Conservation (phyloP, 495 filamentous ascomycete genomes). For the Aspergillus incahuasiensis region DNA sequence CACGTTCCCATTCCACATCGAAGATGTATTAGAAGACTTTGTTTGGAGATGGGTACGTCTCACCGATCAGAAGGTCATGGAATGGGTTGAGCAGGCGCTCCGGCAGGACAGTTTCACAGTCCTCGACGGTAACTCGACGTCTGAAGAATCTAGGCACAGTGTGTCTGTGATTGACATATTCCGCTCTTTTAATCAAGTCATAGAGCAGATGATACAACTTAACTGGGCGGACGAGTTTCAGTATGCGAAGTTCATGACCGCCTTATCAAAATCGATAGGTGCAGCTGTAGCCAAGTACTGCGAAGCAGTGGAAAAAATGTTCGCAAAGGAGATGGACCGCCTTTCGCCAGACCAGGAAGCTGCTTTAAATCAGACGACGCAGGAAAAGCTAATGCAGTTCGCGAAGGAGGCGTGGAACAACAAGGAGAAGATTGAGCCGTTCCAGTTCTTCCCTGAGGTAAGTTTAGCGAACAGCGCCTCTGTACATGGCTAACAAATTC, state of each 20-base stretch:
- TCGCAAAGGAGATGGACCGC: conserved; percentile 89
- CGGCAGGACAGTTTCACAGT: conserved; percentile 81
- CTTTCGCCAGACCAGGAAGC: conserved; percentile 82
- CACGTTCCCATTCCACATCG: conserved; percentile 78
- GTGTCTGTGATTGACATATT: conserved; percentile 93
- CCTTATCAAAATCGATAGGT: conserved; percentile 82
- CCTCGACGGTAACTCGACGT: conserved; percentile 52
- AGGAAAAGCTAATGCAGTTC: conserved; percentile 84
- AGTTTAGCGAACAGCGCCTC: not conserved
- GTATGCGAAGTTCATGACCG: conserved; percentile 95
- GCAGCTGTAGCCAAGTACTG: conserved; percentile 84
- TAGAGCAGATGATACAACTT: conserved; percentile 78
- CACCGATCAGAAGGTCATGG: conserved; percentile 72
- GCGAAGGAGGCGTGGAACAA: conserved; percentile 94
- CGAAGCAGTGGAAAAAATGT: conserved; percentile 81
- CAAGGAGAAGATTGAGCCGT: conserved; percentile 93
- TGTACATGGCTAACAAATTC: conserved; percentile 10
- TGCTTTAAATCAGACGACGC: conserved; percentile 69
- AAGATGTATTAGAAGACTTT: conserved; percentile 80
- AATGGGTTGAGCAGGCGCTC: conserved; percentile 84
- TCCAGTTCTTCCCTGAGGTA: conserved; percentile 95
- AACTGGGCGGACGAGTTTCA: conserved; percentile 93
- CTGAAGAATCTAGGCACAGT: conserved; percentile 85
- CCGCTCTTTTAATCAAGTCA: conserved; percentile 82
- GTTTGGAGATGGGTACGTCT: conserved; percentile 91